Evolutionary conservation across 2,329 filamentous ascomycete species (phyloP).

Genomic region (Talaromyces albobiverticillius): DNA sequence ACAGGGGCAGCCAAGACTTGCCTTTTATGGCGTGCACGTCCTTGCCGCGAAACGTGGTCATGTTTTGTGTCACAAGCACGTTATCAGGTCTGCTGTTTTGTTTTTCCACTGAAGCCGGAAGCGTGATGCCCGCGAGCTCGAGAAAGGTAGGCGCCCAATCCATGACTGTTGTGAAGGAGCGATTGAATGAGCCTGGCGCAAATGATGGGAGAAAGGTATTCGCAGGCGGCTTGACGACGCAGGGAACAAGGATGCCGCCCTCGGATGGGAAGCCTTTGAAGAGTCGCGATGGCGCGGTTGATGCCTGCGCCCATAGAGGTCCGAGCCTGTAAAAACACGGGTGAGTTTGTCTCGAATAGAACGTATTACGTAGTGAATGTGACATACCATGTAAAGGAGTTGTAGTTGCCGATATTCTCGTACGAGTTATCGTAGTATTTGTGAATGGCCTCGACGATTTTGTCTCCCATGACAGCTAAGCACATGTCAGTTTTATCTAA

Average conservation of each 20-base stretch:
- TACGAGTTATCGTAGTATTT: slow-evolving; percentile 43
- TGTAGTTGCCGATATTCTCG: slow-evolving; percentile 32
- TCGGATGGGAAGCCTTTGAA: slow-evolving; percentile 26
- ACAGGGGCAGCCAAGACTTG: slow-evolving; percentile 19
- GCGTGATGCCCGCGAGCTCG: slow-evolving; percentile 16
- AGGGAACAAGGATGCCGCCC: slow-evolving; percentile 27
- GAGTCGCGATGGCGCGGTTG: slow-evolving; percentile 25
- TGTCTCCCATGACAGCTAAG: slow-evolving; percentile 29
- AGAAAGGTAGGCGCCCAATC: slow-evolving; percentile 19
- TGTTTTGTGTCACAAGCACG: background rate
- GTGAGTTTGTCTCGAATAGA: background rate
- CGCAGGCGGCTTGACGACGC: slow-evolving; percentile 20
- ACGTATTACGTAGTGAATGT: background rate
- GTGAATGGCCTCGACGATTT: slow-evolving; percentile 29
- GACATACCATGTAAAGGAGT: slow-evolving; percentile 35
- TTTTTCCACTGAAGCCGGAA: background rate
- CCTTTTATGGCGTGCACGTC: slow-evolving; percentile 17
- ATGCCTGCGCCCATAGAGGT: slow-evolving; percentile 30
- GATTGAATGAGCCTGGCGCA: slow-evolving; percentile 16
- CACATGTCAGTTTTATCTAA: slow-evolving; percentile 20
- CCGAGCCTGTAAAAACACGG: slow-evolving; percentile 21
- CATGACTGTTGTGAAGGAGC: slow-evolving; percentile 22
- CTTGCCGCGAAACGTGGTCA: slow-evolving; percentile 17
- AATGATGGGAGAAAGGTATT: slow-evolving; percentile 11
- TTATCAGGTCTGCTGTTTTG: background rate